Conservation (phyloP, 306 rosid genomes). For the Pyrus betulifolia region DNA sequence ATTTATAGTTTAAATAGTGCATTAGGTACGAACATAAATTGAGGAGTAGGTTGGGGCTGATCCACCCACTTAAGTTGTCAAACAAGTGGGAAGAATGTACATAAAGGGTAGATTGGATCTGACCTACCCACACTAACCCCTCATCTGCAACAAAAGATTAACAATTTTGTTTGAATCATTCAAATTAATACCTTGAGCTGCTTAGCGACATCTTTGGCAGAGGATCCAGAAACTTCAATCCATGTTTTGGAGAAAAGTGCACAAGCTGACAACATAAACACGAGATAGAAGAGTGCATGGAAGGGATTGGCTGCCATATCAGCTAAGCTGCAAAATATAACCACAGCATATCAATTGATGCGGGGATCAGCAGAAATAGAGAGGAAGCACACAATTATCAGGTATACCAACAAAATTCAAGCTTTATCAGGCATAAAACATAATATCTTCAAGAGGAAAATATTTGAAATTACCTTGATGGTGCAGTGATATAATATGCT, state of each 20-base stretch:
- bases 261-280: slow-evolving; percentile 87
- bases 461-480: slow-evolving; percentile 52
- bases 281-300: slow-evolving; percentile 81
- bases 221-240: slow-evolving; percentile 98
- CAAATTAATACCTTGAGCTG: slow-evolving; percentile 58
- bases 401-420: background rate
- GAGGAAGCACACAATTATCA: background rate
- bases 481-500: slow-evolving; percentile 90
- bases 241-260: slow-evolving; percentile 92
- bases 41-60: background rate
- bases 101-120: background rate
- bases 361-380: background rate
- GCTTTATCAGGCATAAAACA: background rate
- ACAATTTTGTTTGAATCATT: background rate
- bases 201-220: slow-evolving; percentile 93
- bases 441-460: background rate
- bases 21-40: background rate
- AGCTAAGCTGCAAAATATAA: slow-evolving; percentile 62
- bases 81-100: background rate
- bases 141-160: background rate
- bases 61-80: background rate
- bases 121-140: background rate
- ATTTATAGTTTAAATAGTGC: background rate
- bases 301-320: slow-evolving; percentile 97
- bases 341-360: slow-evolving; percentile 1